Evolutionary conservation across 2,329 filamentous ascomycete genomes (phyloP).

Genomic region (Colletotrichum camelliae): DNA sequence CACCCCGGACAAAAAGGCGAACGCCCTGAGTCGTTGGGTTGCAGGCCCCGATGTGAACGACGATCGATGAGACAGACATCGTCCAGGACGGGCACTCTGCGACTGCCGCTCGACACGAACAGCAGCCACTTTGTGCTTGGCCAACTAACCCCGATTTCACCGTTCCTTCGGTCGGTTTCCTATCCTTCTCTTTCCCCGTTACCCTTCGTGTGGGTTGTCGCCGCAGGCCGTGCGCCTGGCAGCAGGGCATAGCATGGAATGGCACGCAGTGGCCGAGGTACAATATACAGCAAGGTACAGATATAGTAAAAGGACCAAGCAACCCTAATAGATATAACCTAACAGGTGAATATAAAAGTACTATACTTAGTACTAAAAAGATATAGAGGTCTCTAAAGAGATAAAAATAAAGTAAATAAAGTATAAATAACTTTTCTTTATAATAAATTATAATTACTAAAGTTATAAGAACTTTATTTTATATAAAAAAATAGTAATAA

Average conservation of each 20-base stretch:
- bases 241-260: neutral
- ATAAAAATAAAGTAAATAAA: too few species aligned
- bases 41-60: neutral
- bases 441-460: too few species aligned
- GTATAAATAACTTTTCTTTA: too few species aligned
- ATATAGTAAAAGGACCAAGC: too few species aligned
- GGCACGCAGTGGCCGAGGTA: neutral
- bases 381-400: too few species aligned
- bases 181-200: neutral
- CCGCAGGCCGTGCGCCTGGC: neutral
- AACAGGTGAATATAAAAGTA: too few species aligned
- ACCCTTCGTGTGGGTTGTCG: neutral
- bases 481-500: too few species aligned
- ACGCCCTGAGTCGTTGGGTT: slow-evolving; percentile 7
- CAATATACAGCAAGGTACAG: too few species aligned
- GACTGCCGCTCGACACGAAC: neutral
- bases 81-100: slow-evolving; percentile 13
- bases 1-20: neutral
- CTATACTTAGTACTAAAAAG: too few species aligned
- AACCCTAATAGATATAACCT: too few species aligned
- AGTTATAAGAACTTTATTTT: too few species aligned
- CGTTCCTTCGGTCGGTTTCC: neutral
- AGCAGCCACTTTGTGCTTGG: neutral
- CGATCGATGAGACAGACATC: slow-evolving; percentile 12
- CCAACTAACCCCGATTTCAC: neutral